These are phyloP conservation scores for Alloteropsis semialata DNA, from an alignment of 176 grass and related monocot genomes.

Conservation along the genomic window DNA sequence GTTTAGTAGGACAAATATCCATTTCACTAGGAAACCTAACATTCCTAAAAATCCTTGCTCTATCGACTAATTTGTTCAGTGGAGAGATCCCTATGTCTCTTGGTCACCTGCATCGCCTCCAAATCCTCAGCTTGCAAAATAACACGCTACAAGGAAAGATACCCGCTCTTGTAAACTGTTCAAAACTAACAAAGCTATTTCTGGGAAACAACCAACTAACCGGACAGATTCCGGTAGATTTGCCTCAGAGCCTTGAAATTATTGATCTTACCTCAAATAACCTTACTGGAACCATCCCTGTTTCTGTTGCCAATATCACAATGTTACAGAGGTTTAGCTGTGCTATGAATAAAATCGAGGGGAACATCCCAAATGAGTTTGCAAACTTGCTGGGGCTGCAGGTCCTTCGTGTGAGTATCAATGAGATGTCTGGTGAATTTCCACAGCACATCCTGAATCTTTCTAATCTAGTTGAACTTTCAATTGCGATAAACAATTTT, in stretches of 20 bases:
- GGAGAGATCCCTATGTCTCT: conserved; percentile 30
- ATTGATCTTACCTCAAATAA: neutral
- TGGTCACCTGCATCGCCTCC: neutral
- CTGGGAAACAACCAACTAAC: neutral
- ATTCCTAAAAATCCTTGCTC: neutral
- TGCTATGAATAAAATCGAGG: neutral
- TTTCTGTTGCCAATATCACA: neutral
- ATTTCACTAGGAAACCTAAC: neutral
- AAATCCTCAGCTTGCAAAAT: too few species aligned
- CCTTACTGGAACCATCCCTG: neutral
- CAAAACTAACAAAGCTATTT: too few species aligned
- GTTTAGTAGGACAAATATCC: conserved; percentile 6
- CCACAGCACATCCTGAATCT: neutral
- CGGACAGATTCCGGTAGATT: neutral
- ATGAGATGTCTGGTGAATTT: neutral
- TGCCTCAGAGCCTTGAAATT: neutral
- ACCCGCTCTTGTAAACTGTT: too few species aligned
- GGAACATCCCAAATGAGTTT: neutral
- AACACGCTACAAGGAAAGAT: too few species aligned
- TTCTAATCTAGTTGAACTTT: neutral
- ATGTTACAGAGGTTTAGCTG: neutral
- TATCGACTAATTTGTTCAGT: neutral
- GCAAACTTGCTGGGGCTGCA: neutral
- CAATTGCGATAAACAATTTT: neutral
- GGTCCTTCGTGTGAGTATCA: neutral